Conservation (phyloP, 331 rosid genomes). For the Acacia concinna region DNA sequence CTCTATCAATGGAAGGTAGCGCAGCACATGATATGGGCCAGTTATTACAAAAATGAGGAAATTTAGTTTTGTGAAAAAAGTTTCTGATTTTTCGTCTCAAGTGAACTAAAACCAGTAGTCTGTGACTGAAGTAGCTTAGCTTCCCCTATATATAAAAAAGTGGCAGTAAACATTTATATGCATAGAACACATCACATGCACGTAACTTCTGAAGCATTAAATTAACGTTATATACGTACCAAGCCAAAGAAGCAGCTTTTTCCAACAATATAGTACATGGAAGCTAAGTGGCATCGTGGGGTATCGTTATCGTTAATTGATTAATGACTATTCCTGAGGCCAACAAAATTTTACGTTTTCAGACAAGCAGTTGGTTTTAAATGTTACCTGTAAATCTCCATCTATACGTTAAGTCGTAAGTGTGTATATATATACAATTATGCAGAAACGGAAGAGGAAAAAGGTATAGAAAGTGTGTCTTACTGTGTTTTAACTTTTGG, state of each 20-base stretch:
- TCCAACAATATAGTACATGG: slow-evolving; percentile 31
- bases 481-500: slow-evolving; percentile 29
- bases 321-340: slow-evolving; percentile 47
- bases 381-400: slow-evolving; percentile 37
- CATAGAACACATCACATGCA: slow-evolving; percentile 53
- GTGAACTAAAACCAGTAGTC: slow-evolving; percentile 55
- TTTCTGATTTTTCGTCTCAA: slow-evolving; percentile 37
- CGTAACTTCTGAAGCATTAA: slow-evolving; percentile 48
- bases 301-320: slow-evolving; percentile 30
- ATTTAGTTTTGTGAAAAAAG: slow-evolving; percentile 36
- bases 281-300: slow-evolving; percentile 44
- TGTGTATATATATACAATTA: neutral
- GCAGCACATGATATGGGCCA: slow-evolving; percentile 63
- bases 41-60: slow-evolving; percentile 53
- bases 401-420: slow-evolving; percentile 28
- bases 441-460: neutral
- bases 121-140: slow-evolving; percentile 38
- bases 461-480: slow-evolving; percentile 22
- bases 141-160: slow-evolving; percentile 39
- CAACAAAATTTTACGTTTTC: slow-evolving; percentile 34
- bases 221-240: slow-evolving; percentile 21
- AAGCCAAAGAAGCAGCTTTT: slow-evolving; percentile 42
- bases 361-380: slow-evolving; percentile 52
- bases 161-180: slow-evolving; percentile 43
- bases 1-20: slow-evolving; percentile 43